phyloP scores from a whole-genome alignment of 1,284 basidiomycete genomes.

The Ustilago tritici region DNA sequence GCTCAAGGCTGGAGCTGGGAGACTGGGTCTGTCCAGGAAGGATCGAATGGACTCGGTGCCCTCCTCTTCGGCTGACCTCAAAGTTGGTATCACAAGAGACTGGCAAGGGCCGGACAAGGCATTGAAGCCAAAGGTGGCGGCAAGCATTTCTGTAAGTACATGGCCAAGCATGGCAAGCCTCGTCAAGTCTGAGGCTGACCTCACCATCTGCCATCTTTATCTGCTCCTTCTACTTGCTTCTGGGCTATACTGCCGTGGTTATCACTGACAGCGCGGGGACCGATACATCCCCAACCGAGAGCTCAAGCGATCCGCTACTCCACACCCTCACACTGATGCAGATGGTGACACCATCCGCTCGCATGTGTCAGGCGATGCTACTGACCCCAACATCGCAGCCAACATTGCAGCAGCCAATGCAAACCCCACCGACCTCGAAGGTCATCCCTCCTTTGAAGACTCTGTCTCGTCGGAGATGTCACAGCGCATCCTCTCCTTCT shows the following conservation, averaged over 20 bases:
- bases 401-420: slow-evolving; percentile 56
- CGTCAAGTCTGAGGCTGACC: too few relatives aligned
- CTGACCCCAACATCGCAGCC: slow-evolving; percentile 50
- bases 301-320: slow-evolving; percentile 44
- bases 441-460: slow-evolving; percentile 57
- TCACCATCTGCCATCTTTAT: too few relatives aligned
- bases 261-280: slow-evolving; percentile 56
- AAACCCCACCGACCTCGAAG: slow-evolving; percentile 56
- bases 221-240: neutral
- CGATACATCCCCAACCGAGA: slow-evolving; percentile 67
- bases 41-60: slow-evolving; percentile 54
- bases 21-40: slow-evolving; percentile 36
- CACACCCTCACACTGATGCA: slow-evolving; percentile 45
- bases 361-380: slow-evolving; percentile 34
- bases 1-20: slow-evolving; percentile 26
- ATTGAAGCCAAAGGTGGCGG: slow-evolving; percentile 39
- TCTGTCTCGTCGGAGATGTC: slow-evolving; percentile 68
- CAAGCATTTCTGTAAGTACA: slow-evolving; percentile 45
- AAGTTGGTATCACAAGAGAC: slow-evolving; percentile 56
- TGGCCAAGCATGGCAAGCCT: too few relatives aligned
- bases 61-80: slow-evolving; percentile 33
- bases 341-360: slow-evolving; percentile 59
- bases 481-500: slow-evolving; percentile 71
- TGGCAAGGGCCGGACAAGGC: slow-evolving; percentile 60
- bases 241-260: neutral